A percentile compares a stretch with the other conserved stretches of the same genome.
Evolutionary conservation across 2,329 filamentous ascomycete species (phyloP).

Genomic region (Aspergillus luchuensis): DNA sequence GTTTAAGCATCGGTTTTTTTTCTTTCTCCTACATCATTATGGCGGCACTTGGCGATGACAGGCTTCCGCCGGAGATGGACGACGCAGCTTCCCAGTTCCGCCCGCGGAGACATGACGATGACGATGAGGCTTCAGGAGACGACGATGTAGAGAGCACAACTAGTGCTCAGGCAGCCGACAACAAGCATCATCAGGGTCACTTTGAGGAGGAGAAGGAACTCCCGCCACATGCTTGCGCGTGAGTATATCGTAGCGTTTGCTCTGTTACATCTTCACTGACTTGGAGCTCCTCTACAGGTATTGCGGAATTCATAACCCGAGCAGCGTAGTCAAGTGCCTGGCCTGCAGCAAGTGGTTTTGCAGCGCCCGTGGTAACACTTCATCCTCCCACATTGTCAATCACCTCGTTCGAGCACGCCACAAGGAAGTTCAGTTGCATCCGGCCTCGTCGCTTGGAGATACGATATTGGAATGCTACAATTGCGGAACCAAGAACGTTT

Average conservation of each 20-base stretch:
- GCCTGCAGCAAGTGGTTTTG: constrained; percentile 99
- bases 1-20: constrained; percentile 73
- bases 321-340: constrained; percentile 94
- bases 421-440: constrained; percentile 97
- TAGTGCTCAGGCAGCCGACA: constrained; percentile 76
- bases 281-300: constrained; percentile 60
- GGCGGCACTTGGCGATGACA: constrained; percentile 75
- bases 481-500: constrained; percentile 99
- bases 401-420: constrained; percentile 95
- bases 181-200: constrained; percentile 60
- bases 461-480: constrained; percentile 98
- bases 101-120: constrained; percentile 76
- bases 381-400: constrained; percentile 97
- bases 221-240: constrained; percentile 94
- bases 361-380: constrained; percentile 93
- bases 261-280: constrained; percentile 8
- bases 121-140: constrained; percentile 89
- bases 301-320: constrained; percentile 94
- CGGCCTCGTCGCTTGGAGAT: constrained; percentile 87
- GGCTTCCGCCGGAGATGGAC: constrained; percentile 71
- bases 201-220: constrained; percentile 85
- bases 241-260: constrained; percentile 49
- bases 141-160: constrained; percentile 77
- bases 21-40: constrained; percentile 78
- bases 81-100: constrained; percentile 66